phyloP scores from a whole-genome alignment of 495 filamentous ascomycete species.

The Neurospora cerealis region DNA sequence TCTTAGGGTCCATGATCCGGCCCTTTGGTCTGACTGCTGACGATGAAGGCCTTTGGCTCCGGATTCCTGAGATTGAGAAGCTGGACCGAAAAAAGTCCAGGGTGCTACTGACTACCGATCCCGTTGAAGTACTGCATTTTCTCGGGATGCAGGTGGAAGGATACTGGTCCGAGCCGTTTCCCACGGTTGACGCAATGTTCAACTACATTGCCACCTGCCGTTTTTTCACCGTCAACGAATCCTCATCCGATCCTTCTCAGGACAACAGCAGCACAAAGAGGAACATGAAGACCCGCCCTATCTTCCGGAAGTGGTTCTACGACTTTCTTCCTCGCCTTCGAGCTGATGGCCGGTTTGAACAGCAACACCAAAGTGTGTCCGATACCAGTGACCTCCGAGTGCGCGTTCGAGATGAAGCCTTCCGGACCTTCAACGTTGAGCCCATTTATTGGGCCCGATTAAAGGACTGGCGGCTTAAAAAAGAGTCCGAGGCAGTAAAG shows the following conservation, averaged over 20 bases:
- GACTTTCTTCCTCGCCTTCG: conserved; percentile 41
- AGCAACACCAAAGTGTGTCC: neutral
- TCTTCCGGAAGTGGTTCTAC: conserved; percentile 43
- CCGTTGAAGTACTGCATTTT: conserved; percentile 43
- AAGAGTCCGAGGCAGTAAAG: conserved; percentile 18
- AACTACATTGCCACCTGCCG: conserved; percentile 42
- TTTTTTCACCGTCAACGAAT: conserved; percentile 36
- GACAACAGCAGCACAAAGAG: conserved; percentile 35
- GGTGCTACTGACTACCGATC: conserved; percentile 47
- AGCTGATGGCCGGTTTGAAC: conserved; percentile 17
- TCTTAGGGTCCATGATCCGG: conserved; percentile 51
- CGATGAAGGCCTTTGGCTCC: conserved; percentile 46
- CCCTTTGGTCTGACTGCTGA: conserved; percentile 54
- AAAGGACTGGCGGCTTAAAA: conserved; percentile 19
- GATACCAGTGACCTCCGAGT: conserved; percentile 12
- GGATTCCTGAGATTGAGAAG: conserved; percentile 52
- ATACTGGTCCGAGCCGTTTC: conserved; percentile 38
- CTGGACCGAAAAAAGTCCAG: conserved; percentile 42
- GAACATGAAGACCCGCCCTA: conserved; percentile 32
- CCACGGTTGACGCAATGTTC: conserved; percentile 43
- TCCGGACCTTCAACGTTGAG: conserved; percentile 23
- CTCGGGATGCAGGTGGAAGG: conserved; percentile 40
- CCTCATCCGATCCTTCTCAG: neutral
- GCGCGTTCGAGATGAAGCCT: conserved; percentile 22
- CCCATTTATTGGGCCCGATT: conserved; percentile 15